These are phyloP conservation scores for Sextonia rubra DNA, from an alignment of 164 flowering plant species.

Conservation along the genomic window DNA sequence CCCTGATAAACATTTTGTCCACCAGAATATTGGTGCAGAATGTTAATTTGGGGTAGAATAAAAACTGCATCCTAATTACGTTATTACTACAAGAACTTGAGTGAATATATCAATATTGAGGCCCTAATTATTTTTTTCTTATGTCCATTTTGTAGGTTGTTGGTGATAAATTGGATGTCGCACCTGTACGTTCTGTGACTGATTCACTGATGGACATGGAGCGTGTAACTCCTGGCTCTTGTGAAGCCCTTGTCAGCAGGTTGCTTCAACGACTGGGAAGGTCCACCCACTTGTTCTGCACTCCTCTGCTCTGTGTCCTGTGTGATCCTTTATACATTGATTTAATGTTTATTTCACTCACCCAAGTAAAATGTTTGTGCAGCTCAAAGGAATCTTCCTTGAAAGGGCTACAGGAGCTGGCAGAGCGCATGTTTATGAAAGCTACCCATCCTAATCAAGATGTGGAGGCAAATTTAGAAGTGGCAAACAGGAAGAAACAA, in stretches of 20 bases:
- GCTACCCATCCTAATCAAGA: slow-evolving; percentile 28
- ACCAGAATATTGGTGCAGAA: neutral
- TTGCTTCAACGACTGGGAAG: slow-evolving; percentile 79
- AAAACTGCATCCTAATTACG: neutral
- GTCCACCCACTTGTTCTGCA: slow-evolving; percentile 28
- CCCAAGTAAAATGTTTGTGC: slow-evolving; percentile 14
- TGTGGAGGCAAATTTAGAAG: slow-evolving; percentile 33
- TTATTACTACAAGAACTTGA: neutral
- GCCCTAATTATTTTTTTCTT: no score
- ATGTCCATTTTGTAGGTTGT: slow-evolving; percentile 30
- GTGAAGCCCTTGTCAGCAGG: slow-evolving; percentile 59
- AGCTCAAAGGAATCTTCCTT: slow-evolving; percentile 79
- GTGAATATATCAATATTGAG: no score
- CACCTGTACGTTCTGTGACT: slow-evolving; percentile 39
- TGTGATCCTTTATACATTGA: neutral
- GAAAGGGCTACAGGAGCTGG: slow-evolving; percentile 70
- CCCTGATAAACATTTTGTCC: neutral
- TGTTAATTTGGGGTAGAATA: no score
- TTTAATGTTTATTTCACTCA: neutral
- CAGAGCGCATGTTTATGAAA: slow-evolving; percentile 47
- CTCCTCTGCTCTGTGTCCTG: neutral
- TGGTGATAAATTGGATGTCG: slow-evolving; percentile 61
- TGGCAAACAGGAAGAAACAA: slow-evolving; percentile 44
- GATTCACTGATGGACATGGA: slow-evolving; percentile 73
- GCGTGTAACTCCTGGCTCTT: slow-evolving; percentile 64